Conservation (phyloP, 2,329 filamentous ascomycete genomes). For the Epicoccum sorghinum region DNA sequence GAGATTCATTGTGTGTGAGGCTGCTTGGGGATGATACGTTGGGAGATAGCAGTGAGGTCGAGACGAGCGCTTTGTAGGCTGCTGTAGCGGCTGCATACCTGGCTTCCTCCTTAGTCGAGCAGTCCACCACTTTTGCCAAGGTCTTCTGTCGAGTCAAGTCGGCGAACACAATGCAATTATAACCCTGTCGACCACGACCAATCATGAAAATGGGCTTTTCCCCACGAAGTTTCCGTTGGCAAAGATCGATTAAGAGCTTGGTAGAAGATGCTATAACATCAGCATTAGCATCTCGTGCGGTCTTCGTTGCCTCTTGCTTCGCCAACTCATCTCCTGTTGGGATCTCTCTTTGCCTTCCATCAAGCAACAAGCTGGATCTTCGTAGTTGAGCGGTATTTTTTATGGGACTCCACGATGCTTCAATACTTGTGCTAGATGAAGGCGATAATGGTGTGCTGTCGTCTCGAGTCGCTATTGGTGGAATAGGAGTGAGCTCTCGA, state of each 20-base stretch:
- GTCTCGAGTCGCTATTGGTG: not conserved
- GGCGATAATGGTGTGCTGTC: not conserved
- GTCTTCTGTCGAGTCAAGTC: not conserved
- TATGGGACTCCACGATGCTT: not conserved
- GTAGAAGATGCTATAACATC: not conserved
- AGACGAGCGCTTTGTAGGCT: slow-evolving; percentile 3
- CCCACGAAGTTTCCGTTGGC: slow-evolving; percentile 3
- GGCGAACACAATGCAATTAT: slow-evolving; percentile 4
- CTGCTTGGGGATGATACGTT: not conserved
- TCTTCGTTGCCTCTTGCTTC: not conserved
- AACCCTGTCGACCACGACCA: slow-evolving; percentile 3
- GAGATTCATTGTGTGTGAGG: too few species aligned
- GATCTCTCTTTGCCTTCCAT: too few species aligned
- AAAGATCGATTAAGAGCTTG: slow-evolving; percentile 2
- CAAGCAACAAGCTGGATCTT: not conserved
- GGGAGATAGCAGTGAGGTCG: not conserved
- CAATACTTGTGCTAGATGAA: not conserved
- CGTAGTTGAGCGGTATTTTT: not conserved
- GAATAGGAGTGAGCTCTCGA: not conserved
- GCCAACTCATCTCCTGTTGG: not conserved
- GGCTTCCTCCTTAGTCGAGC: slow-evolving; percentile 1
- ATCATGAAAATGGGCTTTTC: slow-evolving; percentile 4
- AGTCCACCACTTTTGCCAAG: not conserved
- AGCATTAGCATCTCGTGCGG: not conserved
- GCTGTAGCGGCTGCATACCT: slow-evolving; percentile 1